Conservation (phyloP, 225 moss, liverwort and hornwort species). For the Takakia lepidozioides region DNA sequence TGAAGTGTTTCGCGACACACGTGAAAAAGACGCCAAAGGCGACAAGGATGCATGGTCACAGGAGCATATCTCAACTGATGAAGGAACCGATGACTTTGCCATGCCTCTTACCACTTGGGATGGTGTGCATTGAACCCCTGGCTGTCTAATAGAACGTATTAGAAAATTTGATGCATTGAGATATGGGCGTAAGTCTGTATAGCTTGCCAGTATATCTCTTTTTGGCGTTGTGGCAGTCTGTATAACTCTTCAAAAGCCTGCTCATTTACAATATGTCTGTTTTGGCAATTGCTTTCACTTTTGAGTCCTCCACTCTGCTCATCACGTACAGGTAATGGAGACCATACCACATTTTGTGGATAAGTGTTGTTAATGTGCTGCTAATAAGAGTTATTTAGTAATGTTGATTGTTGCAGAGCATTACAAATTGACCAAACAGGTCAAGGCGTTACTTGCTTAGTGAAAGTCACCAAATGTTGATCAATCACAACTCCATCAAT, state of each 20-base stretch:
- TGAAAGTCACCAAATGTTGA: no score
- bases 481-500: no score
- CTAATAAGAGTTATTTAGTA: no score
- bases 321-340: no score
- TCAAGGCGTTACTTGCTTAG: no score
- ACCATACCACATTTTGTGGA: no score
- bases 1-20: slow-evolving; percentile 28
- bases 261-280: background rate
- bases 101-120: slow-evolving; percentile 37
- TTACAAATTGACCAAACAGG: no score
- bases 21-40: slow-evolving; percentile 15
- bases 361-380: no score
- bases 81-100: slow-evolving; percentile 24
- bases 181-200: background rate
- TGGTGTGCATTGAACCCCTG: slow-evolving; percentile 12
- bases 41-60: background rate
- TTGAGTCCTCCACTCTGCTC: no score
- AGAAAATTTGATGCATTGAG: background rate
- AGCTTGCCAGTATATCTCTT: no score
- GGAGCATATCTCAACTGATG: slow-evolving; percentile 13
- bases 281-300: no score
- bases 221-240: background rate
- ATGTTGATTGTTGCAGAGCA: no score
- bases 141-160: background rate
- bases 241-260: background rate